Base-by-base conservation (phyloP, 768 basidiomycete species). In the Boletus sensibilis region DNA sequence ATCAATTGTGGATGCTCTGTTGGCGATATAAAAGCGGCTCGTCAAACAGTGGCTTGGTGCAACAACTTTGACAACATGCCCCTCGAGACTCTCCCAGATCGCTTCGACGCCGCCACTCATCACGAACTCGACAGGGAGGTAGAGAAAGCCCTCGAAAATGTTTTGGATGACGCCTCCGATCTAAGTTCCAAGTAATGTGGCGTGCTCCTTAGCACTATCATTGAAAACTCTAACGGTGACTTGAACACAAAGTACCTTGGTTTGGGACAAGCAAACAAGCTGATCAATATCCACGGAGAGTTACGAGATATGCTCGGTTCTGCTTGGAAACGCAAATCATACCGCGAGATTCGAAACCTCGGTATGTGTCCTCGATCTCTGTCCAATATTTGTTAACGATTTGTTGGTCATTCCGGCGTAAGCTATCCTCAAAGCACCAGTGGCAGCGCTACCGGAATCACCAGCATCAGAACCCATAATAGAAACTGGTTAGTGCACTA, bases 301-400 rank as follows among this genome's bases (percentile, higher is more conserved):
- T 35, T 59, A 9, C 14, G 11, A 0, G 9, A 1, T 1, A 37
- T 53, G 41, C 56, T 58, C 1, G 1, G 4, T 1, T 29, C 42
- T 1, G 58, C 58, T 8, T 58, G 58, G 55, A 10, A 11, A n/a
- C 16, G 9, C 2, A 57, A 39, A 23, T 50, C 50, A 9, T 53
- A 45, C 13, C 31, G 38, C 47, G 41, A 58, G 21, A 52, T 58
- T 45, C 56, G 56, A 34, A 59, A 49, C 47, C 58, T 57, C 13
- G 50, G 58, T 59, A 0, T 13, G 50, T 37, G 7, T 23, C 29
- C 1, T n/a, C n/a, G n/a, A n/a, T n/a, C n/a, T n/a, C 3, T 31
- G 11, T 29, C 10, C 31, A 31, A 11, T 12, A 4, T 11, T 11
- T 3, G 10, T 31, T 31, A 31, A 31, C 31, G 11, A 31, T 31